Conservation (phyloP, 1,139 yeast genomes). For the Sugiyamaella novakii region DNA sequence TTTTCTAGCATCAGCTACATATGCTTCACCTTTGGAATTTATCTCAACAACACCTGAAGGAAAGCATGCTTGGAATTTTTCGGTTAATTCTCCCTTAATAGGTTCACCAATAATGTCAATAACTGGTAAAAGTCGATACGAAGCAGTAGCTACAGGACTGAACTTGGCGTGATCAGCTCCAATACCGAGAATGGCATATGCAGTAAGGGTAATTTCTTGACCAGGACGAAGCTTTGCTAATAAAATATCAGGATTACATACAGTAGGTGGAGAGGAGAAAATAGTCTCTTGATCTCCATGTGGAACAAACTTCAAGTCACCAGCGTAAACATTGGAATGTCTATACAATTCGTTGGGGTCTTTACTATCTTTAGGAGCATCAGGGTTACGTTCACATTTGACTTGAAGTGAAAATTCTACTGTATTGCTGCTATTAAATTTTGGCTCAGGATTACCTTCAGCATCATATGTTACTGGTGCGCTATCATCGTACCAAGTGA, state of each 20-base stretch:
- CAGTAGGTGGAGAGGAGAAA: conserved; percentile 62
- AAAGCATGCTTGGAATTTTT: conserved; percentile 82
- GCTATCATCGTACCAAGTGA: conserved; percentile 60
- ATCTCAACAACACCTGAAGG: conserved; percentile 91
- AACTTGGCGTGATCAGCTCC: conserved; percentile 97
- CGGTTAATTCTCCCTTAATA: conserved; percentile 75
- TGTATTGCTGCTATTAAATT: conserved; percentile 79
- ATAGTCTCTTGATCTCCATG: conserved; percentile 81
- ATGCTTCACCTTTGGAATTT: conserved; percentile 68
- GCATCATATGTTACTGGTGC: conserved; percentile 40
- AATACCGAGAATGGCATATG: conserved; percentile 87
- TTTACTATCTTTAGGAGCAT: conserved; percentile 76
- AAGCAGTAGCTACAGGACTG: conserved; percentile 95
- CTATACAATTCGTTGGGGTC: conserved; percentile 82
- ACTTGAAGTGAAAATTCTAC: conserved; percentile 80
- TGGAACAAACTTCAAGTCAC: conserved; percentile 86
- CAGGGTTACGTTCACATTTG: conserved; percentile 79
- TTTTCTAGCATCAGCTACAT: conserved; percentile 81
- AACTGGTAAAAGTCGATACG: conserved; percentile 93
- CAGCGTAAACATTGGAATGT: conserved; percentile 84
- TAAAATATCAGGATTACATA: conserved; percentile 70
- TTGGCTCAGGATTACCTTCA: conserved; percentile 28
- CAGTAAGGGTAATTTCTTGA: conserved; percentile 88
- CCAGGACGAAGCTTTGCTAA: conserved; percentile 95
- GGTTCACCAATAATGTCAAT: conserved; percentile 68